Evolutionary conservation across 169 alveolate genomes (phyloP).

Genomic region (Perkinsus olseni): DNA sequence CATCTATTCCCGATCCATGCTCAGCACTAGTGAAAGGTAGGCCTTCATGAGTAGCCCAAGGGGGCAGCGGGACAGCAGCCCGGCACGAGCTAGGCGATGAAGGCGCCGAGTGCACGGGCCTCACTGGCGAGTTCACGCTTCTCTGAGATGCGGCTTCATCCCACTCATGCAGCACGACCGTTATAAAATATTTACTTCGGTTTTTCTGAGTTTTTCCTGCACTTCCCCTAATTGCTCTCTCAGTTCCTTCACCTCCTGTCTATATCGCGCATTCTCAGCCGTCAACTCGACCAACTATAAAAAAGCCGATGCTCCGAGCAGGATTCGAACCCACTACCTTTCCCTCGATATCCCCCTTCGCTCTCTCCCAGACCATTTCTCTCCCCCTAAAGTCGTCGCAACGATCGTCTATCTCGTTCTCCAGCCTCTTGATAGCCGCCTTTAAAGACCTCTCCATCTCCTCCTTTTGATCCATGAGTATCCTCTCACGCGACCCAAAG

Average conservation of each 20-base stretch:
- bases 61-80: background rate
- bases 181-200: background rate
- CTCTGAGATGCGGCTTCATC: background rate
- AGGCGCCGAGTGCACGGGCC: background rate
- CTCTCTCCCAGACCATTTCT: background rate
- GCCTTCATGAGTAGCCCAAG: background rate
- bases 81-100: background rate
- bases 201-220: background rate
- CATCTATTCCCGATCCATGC: background rate
- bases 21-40: background rate
- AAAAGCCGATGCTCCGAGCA: background rate
- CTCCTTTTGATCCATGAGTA: background rate
- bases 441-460: background rate
- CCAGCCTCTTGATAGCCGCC: background rate
- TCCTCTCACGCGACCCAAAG: background rate
- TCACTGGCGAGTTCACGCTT: background rate
- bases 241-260: background rate
- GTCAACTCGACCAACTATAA: background rate
- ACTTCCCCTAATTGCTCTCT: background rate
- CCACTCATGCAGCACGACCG: too few relatives aligned
- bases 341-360: background rate
- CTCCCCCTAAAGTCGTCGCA: background rate
- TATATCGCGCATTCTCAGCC: background rate
- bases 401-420: background rate
- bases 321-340: conserved; percentile 1